A percentile compares a stretch with the other conserved stretches of the same genome.
Evolutionary conservation across 225 moss, liverwort and hornwort species (phyloP).

Genomic region (Polytrichum formosum): DNA sequence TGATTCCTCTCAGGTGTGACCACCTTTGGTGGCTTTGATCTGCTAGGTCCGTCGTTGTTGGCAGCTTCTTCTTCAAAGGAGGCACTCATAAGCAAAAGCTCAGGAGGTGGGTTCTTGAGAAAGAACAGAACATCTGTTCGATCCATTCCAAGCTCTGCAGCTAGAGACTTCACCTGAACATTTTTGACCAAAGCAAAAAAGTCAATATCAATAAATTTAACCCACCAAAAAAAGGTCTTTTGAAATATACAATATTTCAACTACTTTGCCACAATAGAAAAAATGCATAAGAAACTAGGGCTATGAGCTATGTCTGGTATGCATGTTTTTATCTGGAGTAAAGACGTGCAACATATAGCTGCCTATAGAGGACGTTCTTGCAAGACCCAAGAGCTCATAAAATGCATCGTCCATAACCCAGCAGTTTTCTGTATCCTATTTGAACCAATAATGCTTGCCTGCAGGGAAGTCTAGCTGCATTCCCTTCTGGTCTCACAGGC

Average conservation of each 20-base stretch:
- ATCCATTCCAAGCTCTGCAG: constrained; percentile 76
- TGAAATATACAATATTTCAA: no score
- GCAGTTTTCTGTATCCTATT: no score
- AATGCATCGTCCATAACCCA: no score
- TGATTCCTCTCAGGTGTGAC: constrained; percentile 24
- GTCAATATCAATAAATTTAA: not conserved
- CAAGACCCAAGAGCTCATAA: not conserved
- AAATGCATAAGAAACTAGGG: not conserved
- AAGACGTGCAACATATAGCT: no score
- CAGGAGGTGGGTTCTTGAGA: constrained; percentile 81
- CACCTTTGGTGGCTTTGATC: constrained; percentile 13
- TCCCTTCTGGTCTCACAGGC: no score
- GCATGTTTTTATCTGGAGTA: no score
- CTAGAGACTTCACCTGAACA: constrained; percentile 74
- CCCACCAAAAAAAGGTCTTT: no score
- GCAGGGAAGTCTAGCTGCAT: not conserved
- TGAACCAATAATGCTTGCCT: not conserved
- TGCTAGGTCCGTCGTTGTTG: not conserved
- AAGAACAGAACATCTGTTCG: constrained; percentile 78
- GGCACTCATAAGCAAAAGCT: constrained; percentile 67
- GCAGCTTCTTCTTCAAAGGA: constrained; percentile 27
- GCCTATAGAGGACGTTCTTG: not conserved
- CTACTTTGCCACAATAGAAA: not conserved
- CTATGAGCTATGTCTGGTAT: not conserved
- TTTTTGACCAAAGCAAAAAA: constrained; percentile 2